phyloP scores from a whole-genome alignment of 331 rosid genomes.

The Pyrus hybrid region DNA sequence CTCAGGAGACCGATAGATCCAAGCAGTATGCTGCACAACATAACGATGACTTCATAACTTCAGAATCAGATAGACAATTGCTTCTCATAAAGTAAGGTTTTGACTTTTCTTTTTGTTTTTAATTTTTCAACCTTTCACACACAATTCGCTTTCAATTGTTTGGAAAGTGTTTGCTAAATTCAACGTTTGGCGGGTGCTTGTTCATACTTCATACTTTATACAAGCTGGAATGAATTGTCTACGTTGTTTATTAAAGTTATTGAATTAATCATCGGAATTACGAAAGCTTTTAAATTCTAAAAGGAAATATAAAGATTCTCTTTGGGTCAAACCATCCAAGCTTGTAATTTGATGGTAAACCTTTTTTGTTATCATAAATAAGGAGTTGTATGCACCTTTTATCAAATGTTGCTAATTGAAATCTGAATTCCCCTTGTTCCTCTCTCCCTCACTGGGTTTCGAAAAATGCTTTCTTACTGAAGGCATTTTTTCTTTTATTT shows the following conservation, averaged over 20 bases:
- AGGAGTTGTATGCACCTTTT: neutral
- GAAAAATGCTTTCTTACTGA: neutral
- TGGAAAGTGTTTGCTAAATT: neutral
- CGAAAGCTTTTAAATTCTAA: neutral
- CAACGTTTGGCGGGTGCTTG: neutral
- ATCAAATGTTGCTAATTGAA: neutral
- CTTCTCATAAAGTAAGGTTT: constrained; percentile 77
- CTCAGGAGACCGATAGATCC: constrained; percentile 44
- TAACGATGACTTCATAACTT: constrained; percentile 73
- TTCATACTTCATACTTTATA: neutral
- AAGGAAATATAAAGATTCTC: neutral
- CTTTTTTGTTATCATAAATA: neutral
- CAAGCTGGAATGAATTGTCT: neutral
- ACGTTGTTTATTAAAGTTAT: neutral
- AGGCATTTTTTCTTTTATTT: neutral
- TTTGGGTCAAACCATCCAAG: neutral
- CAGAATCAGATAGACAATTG: constrained; percentile 89
- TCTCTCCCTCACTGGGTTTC: neutral
- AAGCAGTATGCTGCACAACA: constrained; percentile 43
- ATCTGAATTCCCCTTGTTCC: neutral
- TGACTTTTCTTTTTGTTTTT: neutral
- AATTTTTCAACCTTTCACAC: neutral
- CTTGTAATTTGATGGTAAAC: neutral
- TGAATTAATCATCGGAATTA: neutral
- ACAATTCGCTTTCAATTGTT: neutral